Conservation (phyloP, 768 basidiomycete species). For the Mycena galericulata region DNA sequence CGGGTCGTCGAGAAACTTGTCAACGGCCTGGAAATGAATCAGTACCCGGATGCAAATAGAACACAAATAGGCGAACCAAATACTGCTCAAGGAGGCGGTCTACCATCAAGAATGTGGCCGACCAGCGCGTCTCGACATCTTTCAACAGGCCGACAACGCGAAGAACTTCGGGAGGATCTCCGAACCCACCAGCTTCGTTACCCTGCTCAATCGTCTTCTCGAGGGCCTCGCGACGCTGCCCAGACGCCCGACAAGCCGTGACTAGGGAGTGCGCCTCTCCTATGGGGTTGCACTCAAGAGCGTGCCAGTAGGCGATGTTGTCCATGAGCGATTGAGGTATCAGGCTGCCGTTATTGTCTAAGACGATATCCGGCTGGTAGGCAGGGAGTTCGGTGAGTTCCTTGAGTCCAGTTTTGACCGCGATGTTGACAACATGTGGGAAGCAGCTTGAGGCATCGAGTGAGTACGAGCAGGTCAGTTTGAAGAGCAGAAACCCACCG, state of each 20-base stretch:
- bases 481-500: too few species aligned
- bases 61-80: conserved; percentile 32
- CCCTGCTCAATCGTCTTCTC: conserved; percentile 20
- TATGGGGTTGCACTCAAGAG: background rate
- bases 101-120: conserved; percentile 47
- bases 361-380: background rate
- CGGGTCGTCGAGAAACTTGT: conserved; percentile 23
- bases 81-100: conserved; percentile 25
- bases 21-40: conserved; percentile 13
- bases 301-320: background rate
- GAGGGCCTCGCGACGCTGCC: conserved; percentile 26
- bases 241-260: conserved; percentile 31
- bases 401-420: background rate
- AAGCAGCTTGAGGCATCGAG: background rate
- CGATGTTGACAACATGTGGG: conserved; percentile 8
- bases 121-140: conserved; percentile 43
- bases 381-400: background rate
- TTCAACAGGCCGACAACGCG: conserved; percentile 35
- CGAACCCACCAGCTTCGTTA: conserved; percentile 16
- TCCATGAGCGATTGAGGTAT: background rate
- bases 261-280: conserved; percentile 1
- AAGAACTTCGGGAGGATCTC: conserved; percentile 8
- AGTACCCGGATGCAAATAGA: background rate
- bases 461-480: too few species aligned
- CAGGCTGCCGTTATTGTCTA: background rate